These are phyloP conservation scores for Coemansia brasiliensis DNA, from an alignment of 192 early-diverging fungal genomes.

Conservation along the genomic window DNA sequence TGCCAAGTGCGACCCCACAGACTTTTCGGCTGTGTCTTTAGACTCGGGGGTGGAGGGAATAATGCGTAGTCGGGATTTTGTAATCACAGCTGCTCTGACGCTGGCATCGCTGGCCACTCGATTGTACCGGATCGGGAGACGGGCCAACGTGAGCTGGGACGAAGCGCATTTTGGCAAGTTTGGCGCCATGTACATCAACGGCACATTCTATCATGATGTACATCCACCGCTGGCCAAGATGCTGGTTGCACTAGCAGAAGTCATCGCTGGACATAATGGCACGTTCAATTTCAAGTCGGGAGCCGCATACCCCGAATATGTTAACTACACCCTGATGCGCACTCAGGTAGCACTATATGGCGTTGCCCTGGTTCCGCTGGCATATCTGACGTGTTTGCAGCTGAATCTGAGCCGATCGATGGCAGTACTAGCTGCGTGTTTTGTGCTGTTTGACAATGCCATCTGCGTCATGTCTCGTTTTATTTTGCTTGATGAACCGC, in stretches of 20 bases:
- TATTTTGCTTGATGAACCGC: conserved; percentile 72
- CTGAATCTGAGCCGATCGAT: conserved; percentile 58
- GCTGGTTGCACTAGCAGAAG: conserved; percentile 66
- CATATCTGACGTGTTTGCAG: conserved; percentile 67
- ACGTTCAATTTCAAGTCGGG: conserved; percentile 70
- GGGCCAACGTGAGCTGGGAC: conserved; percentile 69
- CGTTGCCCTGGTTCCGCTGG: conserved; percentile 65
- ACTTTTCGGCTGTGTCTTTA: conserved; percentile 29
- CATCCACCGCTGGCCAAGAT: conserved; percentile 93
- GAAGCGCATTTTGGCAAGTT: conserved; percentile 72
- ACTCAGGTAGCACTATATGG: conserved; percentile 65
- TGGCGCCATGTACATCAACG: conserved; percentile 87
- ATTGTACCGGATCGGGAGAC: conserved; percentile 62
- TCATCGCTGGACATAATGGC: conserved; percentile 66
- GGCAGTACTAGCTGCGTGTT: conserved; percentile 56
- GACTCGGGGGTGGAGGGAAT: conserved; percentile 32
- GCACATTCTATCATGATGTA: conserved; percentile 95
- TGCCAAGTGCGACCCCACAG: conserved; percentile 10
- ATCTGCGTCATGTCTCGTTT: conserved; percentile 66
- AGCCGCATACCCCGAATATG: conserved; percentile 60
- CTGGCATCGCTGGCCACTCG: conserved; percentile 67
- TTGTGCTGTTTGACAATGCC: conserved; percentile 73
- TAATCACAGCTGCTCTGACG: conserved; percentile 59
- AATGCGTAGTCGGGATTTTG: conserved; percentile 51
- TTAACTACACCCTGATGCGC: conserved; percentile 69